A percentile compares a stretch with the other conserved stretches of the same genome.
Evolutionary conservation across 148 eudicot species (phyloP).

Genomic region (Nyssa sinensis): DNA sequence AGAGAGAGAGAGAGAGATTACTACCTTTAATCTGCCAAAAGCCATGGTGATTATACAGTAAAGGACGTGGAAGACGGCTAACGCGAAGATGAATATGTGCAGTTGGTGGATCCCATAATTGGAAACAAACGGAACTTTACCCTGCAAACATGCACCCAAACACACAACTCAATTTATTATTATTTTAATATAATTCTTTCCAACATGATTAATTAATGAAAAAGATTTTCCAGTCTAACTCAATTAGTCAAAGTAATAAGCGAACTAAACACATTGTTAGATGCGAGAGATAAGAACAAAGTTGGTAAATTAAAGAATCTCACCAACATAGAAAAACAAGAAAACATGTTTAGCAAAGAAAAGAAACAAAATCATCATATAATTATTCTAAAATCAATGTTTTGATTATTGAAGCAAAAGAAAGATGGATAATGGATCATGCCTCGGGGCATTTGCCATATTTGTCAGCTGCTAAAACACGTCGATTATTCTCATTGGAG

Average conservation of each 20-base stretch:
- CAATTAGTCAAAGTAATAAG: too few relatives aligned
- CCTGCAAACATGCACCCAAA: slow-evolving; percentile 23
- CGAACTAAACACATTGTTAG: too few relatives aligned
- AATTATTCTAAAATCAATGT: too few relatives aligned
- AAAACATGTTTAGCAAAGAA: too few relatives aligned
- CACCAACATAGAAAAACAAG: too few relatives aligned
- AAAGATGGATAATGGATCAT: background rate
- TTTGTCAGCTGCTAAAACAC: slow-evolving; percentile 25
- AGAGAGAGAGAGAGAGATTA: background rate
- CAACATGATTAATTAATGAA: too few relatives aligned
- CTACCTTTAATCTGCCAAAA: slow-evolving; percentile 36
- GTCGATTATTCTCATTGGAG: slow-evolving; percentile 15
- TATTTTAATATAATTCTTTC: too few relatives aligned
- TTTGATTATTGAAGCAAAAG: background rate
- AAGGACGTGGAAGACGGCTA: slow-evolving; percentile 32
- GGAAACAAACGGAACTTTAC: slow-evolving; percentile 32
- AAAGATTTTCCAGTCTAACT: too few relatives aligned
- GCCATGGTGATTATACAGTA: slow-evolving; percentile 34
- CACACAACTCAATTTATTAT: too few relatives aligned
- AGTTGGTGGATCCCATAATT: slow-evolving; percentile 32
- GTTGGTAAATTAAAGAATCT: too few relatives aligned
- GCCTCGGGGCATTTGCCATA: slow-evolving; percentile 34
- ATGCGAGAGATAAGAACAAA: too few relatives aligned
- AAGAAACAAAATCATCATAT: background rate
- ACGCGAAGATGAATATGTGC: slow-evolving; percentile 38